Conservation (phyloP, 2,329 filamentous ascomycete species). For the Cladosporium sp. region DNA sequence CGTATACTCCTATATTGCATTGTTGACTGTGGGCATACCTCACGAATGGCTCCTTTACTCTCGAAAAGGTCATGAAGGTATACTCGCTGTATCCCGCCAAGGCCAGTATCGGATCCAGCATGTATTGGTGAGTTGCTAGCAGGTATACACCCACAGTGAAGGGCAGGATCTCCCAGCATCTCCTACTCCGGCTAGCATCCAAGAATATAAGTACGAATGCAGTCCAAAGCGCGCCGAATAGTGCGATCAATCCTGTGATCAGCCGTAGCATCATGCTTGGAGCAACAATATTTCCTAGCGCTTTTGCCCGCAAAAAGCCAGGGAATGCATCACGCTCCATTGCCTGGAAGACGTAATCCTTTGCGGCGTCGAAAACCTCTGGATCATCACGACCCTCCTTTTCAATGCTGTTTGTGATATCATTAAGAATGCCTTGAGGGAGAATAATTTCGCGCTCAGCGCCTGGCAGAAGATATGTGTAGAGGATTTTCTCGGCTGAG, state of each 20-base stretch:
- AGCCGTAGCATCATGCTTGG: conserved; percentile 83
- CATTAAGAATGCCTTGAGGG: conserved; percentile 79
- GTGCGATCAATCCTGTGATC: conserved; percentile 77
- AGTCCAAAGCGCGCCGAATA: conserved; percentile 93
- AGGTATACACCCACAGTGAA: conserved; percentile 90
- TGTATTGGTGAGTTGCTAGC: conserved; percentile 90
- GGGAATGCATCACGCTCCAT: conserved; percentile 99
- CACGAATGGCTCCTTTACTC: conserved; percentile 87
- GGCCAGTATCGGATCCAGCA: conserved; percentile 86
- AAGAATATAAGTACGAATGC: conserved; percentile 93
- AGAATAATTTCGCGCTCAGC: conserved; percentile 95
- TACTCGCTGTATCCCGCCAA: conserved; percentile 92
- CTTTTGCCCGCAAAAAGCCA: conserved; percentile 91
- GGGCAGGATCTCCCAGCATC: conserved; percentile 89
- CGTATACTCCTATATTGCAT: not conserved
- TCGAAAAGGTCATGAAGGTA: conserved; percentile 88
- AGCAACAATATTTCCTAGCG: conserved; percentile 91
- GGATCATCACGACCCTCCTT: conserved; percentile 90
- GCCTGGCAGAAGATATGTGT: conserved; percentile 92
- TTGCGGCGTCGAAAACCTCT: conserved; percentile 94
- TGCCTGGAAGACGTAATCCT: conserved; percentile 99
- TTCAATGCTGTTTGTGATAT: conserved; percentile 86
- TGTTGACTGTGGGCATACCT: conserved; percentile 38
- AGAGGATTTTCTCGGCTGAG: conserved; percentile 97
- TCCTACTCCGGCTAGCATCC: conserved; percentile 68